Evolutionary conservation across 1,284 basidiomycete species (phyloP).

Genomic region (Anthracocystis setariae): DNA sequence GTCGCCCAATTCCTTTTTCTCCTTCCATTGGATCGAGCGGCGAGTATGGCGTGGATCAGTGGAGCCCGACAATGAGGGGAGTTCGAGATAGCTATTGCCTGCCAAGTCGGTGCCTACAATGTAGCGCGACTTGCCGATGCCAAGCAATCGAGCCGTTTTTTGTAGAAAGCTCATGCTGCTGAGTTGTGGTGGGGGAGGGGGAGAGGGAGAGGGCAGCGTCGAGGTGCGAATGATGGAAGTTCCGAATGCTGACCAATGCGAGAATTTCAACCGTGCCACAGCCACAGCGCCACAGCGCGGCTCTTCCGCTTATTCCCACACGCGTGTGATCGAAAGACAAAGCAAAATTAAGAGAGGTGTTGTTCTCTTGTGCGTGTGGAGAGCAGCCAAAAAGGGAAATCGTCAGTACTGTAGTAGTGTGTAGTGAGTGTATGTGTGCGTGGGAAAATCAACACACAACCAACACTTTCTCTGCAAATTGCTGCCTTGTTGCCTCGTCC

Average conservation of each 20-base stretch:
- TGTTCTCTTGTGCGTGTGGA: not conserved
- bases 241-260: no score
- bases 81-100: conserved; percentile 59
- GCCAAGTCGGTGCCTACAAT: conserved; percentile 58
- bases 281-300: no score
- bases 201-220: not conserved
- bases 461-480: conserved; percentile 4
- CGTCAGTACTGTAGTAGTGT: no score
- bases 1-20: conserved; percentile 49
- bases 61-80: conserved; percentile 54
- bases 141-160: conserved; percentile 34
- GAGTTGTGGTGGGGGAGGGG: not conserved
- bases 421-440: no score
- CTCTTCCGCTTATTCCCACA: not conserved
- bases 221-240: not conserved
- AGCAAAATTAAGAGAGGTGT: no score
- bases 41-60: conserved; percentile 57
- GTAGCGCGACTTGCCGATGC: conserved; percentile 53
- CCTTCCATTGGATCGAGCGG: conserved; percentile 46
- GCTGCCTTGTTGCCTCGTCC: not conserved
- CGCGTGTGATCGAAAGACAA: conserved; percentile 28
- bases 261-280: no score
- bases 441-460: conserved; percentile 30
- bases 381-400: not conserved
- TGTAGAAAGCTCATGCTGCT: conserved; percentile 13